Conservation (phyloP, 331 rosid species). For the Malus hybrid region DNA sequence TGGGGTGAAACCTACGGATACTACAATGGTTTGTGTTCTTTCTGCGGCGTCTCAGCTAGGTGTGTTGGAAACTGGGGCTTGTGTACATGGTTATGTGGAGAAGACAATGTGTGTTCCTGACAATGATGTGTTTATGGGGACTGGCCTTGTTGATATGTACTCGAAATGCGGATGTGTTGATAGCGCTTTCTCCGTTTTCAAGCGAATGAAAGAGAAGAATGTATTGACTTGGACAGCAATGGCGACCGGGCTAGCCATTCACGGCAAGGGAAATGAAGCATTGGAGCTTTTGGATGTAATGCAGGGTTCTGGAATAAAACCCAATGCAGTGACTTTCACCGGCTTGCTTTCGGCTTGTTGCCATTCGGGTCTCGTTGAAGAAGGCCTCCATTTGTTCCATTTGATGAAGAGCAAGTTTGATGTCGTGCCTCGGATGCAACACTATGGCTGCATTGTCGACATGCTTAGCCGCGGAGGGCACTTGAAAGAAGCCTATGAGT, state of each 20-base stretch:
- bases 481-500: constrained; percentile 57
- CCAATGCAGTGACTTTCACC: constrained; percentile 65
- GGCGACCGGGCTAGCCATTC: constrained; percentile 69
- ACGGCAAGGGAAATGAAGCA: constrained; percentile 63
- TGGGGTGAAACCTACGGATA: constrained; percentile 53
- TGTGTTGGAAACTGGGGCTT: constrained; percentile 51
- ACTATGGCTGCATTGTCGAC: constrained; percentile 64
- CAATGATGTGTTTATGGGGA: constrained; percentile 68
- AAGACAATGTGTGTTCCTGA: constrained; percentile 43
- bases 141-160: constrained; percentile 83
- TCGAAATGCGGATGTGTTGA: constrained; percentile 69
- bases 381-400: constrained; percentile 56
- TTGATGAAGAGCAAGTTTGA: constrained; percentile 45
- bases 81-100: constrained; percentile 59
- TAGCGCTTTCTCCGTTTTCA: constrained; percentile 46
- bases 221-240: constrained; percentile 77
- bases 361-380: constrained; percentile 65
- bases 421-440: constrained; percentile 49
- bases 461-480: constrained; percentile 53
- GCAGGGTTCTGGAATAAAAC: constrained; percentile 37
- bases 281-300: constrained; percentile 48
- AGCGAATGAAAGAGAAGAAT: constrained; percentile 47
- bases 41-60: constrained; percentile 65
- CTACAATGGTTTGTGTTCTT: constrained; percentile 59
- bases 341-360: constrained; percentile 77